Conservation (phyloP, 2,329 filamentous ascomycete species). For the Pestalotiopsis sp. region DNA sequence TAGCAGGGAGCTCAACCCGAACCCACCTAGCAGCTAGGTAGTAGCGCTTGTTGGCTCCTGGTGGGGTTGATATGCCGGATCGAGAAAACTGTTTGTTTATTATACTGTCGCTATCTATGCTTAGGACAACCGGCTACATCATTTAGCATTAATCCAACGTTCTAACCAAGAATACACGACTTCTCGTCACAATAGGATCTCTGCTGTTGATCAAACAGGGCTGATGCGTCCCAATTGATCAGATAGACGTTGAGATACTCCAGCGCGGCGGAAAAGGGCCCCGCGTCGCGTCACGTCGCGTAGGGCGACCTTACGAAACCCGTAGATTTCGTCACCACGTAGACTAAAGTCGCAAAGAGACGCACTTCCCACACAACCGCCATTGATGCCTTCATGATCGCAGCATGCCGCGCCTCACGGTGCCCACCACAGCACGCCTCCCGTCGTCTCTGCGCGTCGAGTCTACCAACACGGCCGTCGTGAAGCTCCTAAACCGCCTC, state of each 20-base stretch:
- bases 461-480: constrained; percentile 63
- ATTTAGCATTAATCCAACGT: background rate
- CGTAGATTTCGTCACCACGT: background rate
- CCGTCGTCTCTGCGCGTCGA: constrained; percentile 72
- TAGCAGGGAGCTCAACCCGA: background rate
- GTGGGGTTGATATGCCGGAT: background rate
- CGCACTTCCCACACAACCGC: background rate
- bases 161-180: too few relatives aligned
- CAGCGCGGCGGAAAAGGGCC: background rate
- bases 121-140: background rate
- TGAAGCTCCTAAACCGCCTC: constrained; percentile 69
- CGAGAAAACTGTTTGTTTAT: background rate
- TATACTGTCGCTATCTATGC: background rate
- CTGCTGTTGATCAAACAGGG: too few relatives aligned
- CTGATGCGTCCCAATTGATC: too few relatives aligned
- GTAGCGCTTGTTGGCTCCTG: background rate
- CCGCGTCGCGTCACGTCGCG: background rate
- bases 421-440: constrained; percentile 73
- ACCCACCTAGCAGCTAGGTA: background rate
- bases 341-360: background rate
- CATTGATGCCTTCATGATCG: background rate
- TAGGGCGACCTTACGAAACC: background rate
- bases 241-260: background rate
- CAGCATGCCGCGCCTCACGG: constrained; percentile 58
- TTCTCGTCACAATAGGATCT: too few relatives aligned